Conservation (phyloP, 2,329 filamentous ascomycete genomes). For the Aaosphaeria pasadenensis region DNA sequence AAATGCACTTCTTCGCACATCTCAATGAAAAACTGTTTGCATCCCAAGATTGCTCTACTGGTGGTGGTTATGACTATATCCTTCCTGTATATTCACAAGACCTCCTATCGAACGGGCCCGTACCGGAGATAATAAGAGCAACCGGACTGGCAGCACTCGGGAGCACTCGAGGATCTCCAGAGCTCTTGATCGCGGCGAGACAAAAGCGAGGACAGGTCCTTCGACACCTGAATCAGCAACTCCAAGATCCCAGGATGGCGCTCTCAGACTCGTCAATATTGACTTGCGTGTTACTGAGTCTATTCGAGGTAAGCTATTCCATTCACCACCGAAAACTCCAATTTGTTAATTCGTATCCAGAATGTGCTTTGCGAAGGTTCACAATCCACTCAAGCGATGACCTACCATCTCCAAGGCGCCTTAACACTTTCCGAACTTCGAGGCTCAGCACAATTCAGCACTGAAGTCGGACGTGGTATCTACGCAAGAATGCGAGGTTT, state of each 20-base stretch:
- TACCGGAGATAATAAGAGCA: constrained; percentile 13
- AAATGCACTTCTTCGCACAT: constrained; percentile 11
- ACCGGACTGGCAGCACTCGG: constrained; percentile 13
- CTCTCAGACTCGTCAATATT: constrained; percentile 13
- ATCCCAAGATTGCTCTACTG: not conserved
- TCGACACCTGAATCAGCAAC: constrained; percentile 7
- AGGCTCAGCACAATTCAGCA: constrained; percentile 6
- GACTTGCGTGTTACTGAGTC: constrained; percentile 10
- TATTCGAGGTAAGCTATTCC: constrained; percentile 11
- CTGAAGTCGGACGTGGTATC: constrained; percentile 7
- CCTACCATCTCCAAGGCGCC: constrained; percentile 14
- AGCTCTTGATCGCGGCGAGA: constrained; percentile 10
- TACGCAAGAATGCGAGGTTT: constrained; percentile 10
- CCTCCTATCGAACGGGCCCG: constrained; percentile 5
- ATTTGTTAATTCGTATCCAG: constrained; percentile 1
- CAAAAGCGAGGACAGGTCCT: constrained; percentile 10
- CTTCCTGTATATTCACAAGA: constrained; percentile 9
- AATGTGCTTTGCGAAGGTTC: constrained; percentile 5
- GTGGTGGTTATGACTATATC: constrained; percentile 12
- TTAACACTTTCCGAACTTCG: constrained; percentile 6
- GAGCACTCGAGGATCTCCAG: constrained; percentile 6
- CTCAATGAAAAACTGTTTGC: constrained; percentile 14
- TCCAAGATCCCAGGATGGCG: constrained; percentile 10
- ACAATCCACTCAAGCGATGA: constrained; percentile 5
- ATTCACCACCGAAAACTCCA: not conserved